Evolutionary conservation across 2,329 filamentous ascomycete genomes (phyloP).

Genomic region (Clonostachys sp.): DNA sequence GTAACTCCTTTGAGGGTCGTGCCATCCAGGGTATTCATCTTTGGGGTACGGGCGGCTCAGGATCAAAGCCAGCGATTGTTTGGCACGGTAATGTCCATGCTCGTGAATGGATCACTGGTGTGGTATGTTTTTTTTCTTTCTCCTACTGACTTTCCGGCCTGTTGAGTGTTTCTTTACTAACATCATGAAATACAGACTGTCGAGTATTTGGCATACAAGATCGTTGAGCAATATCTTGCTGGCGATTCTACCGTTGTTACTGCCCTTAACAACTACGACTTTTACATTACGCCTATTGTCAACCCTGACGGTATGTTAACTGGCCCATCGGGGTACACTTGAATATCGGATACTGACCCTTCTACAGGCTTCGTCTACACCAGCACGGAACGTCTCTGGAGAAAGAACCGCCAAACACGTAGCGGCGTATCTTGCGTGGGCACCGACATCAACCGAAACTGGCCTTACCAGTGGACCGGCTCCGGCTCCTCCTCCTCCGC

Average conservation of each 20-base stretch:
- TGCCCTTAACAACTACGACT: slow-evolving; percentile 52
- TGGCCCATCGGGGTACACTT: background rate
- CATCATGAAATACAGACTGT: slow-evolving; percentile 17
- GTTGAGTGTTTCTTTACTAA: background rate
- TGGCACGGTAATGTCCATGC: slow-evolving; percentile 50
- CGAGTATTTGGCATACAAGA: slow-evolving; percentile 40
- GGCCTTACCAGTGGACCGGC: slow-evolving; percentile 42
- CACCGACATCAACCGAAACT: slow-evolving; percentile 51
- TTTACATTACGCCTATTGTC: slow-evolving; percentile 46
- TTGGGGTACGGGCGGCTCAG: slow-evolving; percentile 34
- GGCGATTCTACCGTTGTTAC: slow-evolving; percentile 25
- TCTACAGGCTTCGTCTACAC: slow-evolving; percentile 41
- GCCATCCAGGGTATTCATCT: slow-evolving; percentile 55
- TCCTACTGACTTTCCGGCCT: too few species aligned
- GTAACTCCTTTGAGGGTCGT: slow-evolving; percentile 37
- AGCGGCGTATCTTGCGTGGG: slow-evolving; percentile 32
- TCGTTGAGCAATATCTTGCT: slow-evolving; percentile 34
- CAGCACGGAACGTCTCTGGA: slow-evolving; percentile 41
- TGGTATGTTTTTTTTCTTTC: slow-evolving; percentile 9
- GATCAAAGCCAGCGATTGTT: slow-evolving; percentile 38
- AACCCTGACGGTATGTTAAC: slow-evolving; percentile 39
- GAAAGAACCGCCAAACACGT: slow-evolving; percentile 44
- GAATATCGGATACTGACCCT: background rate
- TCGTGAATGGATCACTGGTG: slow-evolving; percentile 48
- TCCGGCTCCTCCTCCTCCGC: slow-evolving; percentile 41